Base-by-base conservation (phyloP, 2,329 filamentous ascomycete genomes). In the Eurotiales sp. region DNA sequence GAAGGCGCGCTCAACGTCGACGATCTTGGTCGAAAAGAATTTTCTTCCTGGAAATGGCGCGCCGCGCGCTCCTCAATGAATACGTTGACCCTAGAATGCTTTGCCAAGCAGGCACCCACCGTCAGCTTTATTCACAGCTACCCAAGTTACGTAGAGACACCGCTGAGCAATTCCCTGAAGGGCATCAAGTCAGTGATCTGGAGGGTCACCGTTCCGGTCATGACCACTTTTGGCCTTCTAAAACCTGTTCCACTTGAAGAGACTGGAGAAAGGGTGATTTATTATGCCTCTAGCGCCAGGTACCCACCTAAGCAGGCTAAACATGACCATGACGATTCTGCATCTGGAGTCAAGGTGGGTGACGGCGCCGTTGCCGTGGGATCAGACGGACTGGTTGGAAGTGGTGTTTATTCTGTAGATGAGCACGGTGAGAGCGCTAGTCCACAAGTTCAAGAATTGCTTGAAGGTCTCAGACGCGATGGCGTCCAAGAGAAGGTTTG, bases 261-360 rank as follows among this genome's bases (percentile, higher is more conserved):
- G 54, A 69, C 66, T 19, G 74, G 73, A 2, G 71, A 76, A 55
- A 64, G 74, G 14, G 71, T 75, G 58, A 57, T 74, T 51, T 76
- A 72, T 51, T 58, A 56, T 11, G 66, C 63, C 4, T 72, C 65
- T n/a, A 70, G 62, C 55, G 58, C 52, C 3, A 57, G 59, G 25
- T 72, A 6, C 25, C 25, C 25, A 10, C 25, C 25, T 27, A n/a
- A n/a, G n/a, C n/a, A n/a, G n/a, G 25, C 25, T 27, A 10, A 6
- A 10, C 5, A 10, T 27, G 25, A 27, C 10, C 25, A 5, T 6
- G 25, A 27, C 10, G 25, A 27, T 27, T 5, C 5, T 27, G 25
- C 25, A 10, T 27, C 25, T 27, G n/a, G n/a, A n/a, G n/a, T n/a
- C n/a, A n/a, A n/a, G n/a, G 25, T 27, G 5, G 25, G 25, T 27